Base-by-base conservation (phyloP, 768 basidiomycete species). In the Gautieria morchelliformis region DNA sequence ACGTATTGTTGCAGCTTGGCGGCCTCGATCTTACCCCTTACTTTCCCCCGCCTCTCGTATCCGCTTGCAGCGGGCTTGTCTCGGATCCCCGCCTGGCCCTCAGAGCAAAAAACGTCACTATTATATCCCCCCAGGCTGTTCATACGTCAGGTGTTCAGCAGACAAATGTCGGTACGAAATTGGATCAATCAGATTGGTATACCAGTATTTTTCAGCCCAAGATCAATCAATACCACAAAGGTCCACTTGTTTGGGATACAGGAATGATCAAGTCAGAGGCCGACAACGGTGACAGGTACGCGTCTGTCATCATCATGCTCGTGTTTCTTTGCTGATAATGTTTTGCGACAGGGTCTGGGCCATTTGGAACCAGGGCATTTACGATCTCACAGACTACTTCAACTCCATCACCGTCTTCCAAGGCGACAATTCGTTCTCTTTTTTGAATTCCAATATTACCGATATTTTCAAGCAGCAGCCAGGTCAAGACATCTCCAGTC, bases 21-120 rank as follows among this genome's bases (percentile, higher is more conserved):
- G 96, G 96, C 0, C 80, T 83, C 66, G 96, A 98, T 68, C 64
- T 98, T 53, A 89, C 89, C 72, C n/a, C 80, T 35, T 95, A 92
- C 65, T 95, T 94, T 76, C 91, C 90, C 0, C 79, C 82, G 0
- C 94, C 95, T 0, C 76, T 96, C 53, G 69, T 71, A 1, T 69
- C 89, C 7, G 92, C 83, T 0, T 99, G 96, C 66, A 74, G 77
- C 0, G 80, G 75, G 8, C 74, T n/a, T n/a, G n/a, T n/a, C n/a
- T n/a, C n/a, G n/a, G n/a, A n/a, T n/a, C n/a, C n/a, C n/a, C n/a
- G n/a, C 98, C 12, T 92, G 15, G 17, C 68, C 9, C 68, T 91
- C 45, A 75, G 71, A 1, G 62, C 70, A 48, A 80, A 85, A 67
- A 95, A 93, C 66, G 83, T 84, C 58, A 85, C 83, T 0, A 63